phyloP scores from a whole-genome alignment of 2,329 filamentous ascomycete genomes.

The Hirsutella thompsonii region DNA sequence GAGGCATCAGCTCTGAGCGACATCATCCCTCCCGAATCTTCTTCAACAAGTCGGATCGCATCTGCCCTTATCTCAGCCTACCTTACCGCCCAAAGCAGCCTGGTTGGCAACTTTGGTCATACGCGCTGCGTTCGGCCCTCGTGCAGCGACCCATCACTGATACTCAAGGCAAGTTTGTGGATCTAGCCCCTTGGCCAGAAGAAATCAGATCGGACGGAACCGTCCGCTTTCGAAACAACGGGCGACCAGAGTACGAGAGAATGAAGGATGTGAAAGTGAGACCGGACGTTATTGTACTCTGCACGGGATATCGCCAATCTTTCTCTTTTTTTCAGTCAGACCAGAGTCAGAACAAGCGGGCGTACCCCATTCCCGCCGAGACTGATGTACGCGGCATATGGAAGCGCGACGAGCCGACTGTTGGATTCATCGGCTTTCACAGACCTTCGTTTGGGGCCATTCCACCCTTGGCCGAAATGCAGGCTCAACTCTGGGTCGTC shows the following conservation, averaged over 20 bases:
- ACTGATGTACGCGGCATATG: slow-evolving; percentile 39
- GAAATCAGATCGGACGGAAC: slow-evolving; percentile 17
- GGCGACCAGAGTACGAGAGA: slow-evolving; percentile 14
- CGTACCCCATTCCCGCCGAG: slow-evolving; percentile 29
- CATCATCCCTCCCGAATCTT: slow-evolving; percentile 20
- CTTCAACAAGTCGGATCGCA: slow-evolving; percentile 24
- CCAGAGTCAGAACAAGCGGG: slow-evolving; percentile 9
- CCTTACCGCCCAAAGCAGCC: slow-evolving; percentile 13
- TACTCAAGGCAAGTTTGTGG: slow-evolving; percentile 21
- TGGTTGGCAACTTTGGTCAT: slow-evolving; percentile 9
- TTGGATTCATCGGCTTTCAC: slow-evolving; percentile 33
- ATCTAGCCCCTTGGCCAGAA: slow-evolving; percentile 29
- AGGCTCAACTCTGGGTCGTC: slow-evolving; percentile 30
- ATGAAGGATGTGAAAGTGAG: slow-evolving; percentile 17
- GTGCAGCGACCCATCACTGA: slow-evolving; percentile 20
- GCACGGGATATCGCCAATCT: slow-evolving; percentile 29
- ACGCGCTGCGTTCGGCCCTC: slow-evolving; percentile 17
- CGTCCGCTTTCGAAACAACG: slow-evolving; percentile 20
- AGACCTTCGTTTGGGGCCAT: slow-evolving; percentile 30
- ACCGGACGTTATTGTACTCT: slow-evolving; percentile 28
- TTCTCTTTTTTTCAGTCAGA: slow-evolving; percentile 18
- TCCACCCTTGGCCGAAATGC: slow-evolving; percentile 30
- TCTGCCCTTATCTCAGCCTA: slow-evolving; percentile 22
- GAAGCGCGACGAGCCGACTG: slow-evolving; percentile 18
- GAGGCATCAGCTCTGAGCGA: slow-evolving; percentile 20